Percentiles rank a stretch among this genome's conserved stretches.
Evolutionary conservation across 805 yeast genomes (phyloP).

Genomic region (Priceomyces melissophilus): DNA sequence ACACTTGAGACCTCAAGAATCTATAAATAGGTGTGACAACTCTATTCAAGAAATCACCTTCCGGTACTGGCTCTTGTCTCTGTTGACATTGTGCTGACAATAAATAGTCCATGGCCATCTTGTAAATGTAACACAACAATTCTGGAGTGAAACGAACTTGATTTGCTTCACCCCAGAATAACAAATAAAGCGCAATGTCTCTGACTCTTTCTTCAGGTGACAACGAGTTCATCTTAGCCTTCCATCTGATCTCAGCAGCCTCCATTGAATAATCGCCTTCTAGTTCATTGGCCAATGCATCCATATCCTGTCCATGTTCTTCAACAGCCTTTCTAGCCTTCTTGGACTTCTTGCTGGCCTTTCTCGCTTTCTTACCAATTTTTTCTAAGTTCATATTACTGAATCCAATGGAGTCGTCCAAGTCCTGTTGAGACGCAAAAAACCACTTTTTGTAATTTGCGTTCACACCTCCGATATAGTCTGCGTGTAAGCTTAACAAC

Average conservation of each 20-base stretch:
- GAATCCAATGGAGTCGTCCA: constrained; percentile 81
- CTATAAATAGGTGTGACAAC: constrained; percentile 87
- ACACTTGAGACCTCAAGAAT: constrained; percentile 76
- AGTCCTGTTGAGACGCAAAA: constrained; percentile 83
- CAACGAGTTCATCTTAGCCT: constrained; percentile 69
- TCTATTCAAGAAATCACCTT: constrained; percentile 88
- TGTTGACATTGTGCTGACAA: constrained; percentile 88
- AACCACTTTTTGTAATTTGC: constrained; percentile 87
- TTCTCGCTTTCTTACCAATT: constrained; percentile 73
- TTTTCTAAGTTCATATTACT: constrained; percentile 78
- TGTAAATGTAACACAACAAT: constrained; percentile 88
- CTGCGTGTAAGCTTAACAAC: constrained; percentile 75
- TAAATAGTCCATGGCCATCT: constrained; percentile 90
- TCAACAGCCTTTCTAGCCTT: constrained; percentile 69
- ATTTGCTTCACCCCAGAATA: constrained; percentile 89
- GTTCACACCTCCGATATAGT: constrained; percentile 82
- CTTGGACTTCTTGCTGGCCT: constrained; percentile 76
- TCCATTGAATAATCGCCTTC: constrained; percentile 82
- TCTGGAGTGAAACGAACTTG: constrained; percentile 93
- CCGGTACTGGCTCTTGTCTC: constrained; percentile 77
- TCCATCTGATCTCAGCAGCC: constrained; percentile 87
- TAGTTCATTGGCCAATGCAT: constrained; percentile 61
- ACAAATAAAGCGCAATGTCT: constrained; percentile 69
- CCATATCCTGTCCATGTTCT: constrained; percentile 59
- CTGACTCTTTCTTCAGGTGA: constrained; percentile 78